These are phyloP conservation scores for Melanomma pulvis-pyrius DNA, from an alignment of 495 filamentous ascomycete genomes.

Conservation along the genomic window DNA sequence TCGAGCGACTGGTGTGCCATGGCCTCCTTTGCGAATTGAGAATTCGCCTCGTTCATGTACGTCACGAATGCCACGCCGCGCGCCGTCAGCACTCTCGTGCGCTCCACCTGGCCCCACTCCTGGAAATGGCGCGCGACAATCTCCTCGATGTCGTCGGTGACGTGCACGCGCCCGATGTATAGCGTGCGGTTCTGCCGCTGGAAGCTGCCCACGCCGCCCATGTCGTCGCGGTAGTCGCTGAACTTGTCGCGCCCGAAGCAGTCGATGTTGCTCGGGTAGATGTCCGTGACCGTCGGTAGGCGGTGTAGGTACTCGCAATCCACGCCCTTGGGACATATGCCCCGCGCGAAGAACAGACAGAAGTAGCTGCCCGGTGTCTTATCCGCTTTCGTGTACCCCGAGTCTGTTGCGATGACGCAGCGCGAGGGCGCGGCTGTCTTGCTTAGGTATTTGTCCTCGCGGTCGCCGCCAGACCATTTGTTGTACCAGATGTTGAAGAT, in stretches of 20 bases:
- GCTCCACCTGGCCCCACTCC: constrained; percentile 91
- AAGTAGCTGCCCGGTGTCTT: constrained; percentile 79
- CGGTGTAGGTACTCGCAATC: constrained; percentile 96
- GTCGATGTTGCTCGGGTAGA: constrained; percentile 88
- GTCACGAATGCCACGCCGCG: constrained; percentile 92
- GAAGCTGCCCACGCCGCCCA: constrained; percentile 93
- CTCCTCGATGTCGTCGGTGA: constrained; percentile 97
- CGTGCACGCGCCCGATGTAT: constrained; percentile 90
- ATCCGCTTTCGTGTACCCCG: constrained; percentile 89
- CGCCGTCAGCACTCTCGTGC: constrained; percentile 68
- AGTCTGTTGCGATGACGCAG: constrained; percentile 80
- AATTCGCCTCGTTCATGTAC: constrained; percentile 73
- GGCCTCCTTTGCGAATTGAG: constrained; percentile 88
- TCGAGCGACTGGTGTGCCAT: constrained; percentile 89
- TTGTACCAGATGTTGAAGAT: constrained; percentile 89
- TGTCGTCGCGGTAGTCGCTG: constrained; percentile 88
- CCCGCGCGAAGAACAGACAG: constrained; percentile 87
- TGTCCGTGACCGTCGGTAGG: constrained; percentile 77
- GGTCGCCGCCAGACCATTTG: constrained; percentile 92
- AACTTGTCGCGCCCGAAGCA: constrained; percentile 91
- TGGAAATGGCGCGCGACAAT: constrained; percentile 91
- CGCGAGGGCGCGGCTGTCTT: constrained; percentile 74
- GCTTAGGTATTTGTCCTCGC: constrained; percentile 84
- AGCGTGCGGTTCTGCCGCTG: constrained; percentile 89
- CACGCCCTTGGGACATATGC: constrained; percentile 79